Evolutionary conservation across 371 early-diverging fungal genomes (phyloP).

Genomic region (Rhizopus stolonifer): DNA sequence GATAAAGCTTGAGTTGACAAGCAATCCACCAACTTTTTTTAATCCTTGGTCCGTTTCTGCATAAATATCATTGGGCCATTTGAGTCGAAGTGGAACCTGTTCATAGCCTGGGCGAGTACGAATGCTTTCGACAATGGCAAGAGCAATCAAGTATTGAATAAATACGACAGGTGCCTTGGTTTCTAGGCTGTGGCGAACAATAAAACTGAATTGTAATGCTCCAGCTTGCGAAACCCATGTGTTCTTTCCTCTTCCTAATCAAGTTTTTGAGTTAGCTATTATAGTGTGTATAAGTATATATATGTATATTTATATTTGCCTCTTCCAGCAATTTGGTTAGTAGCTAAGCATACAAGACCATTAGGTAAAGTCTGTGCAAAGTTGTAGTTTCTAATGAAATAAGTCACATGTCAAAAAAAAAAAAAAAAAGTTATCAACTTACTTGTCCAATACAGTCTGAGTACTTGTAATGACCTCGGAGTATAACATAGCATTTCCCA

Average conservation of each 20-base stretch:
- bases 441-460: slow-evolving; percentile 86
- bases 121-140: slow-evolving; percentile 81
- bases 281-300: no score
- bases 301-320: slow-evolving; percentile 38
- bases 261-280: no score
- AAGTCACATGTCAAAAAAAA: background rate
- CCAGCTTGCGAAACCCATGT: slow-evolving; percentile 93
- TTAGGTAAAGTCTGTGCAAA: slow-evolving; percentile 63
- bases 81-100: slow-evolving; percentile 73
- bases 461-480: slow-evolving; percentile 78
- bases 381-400: slow-evolving; percentile 50
- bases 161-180: slow-evolving; percentile 66
- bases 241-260: slow-evolving; percentile 73
- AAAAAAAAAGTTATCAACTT: slow-evolving; percentile 4
- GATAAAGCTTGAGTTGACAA: slow-evolving; percentile 78
- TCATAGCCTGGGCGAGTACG: slow-evolving; percentile 66
- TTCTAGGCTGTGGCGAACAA: slow-evolving; percentile 61
- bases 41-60: slow-evolving; percentile 36
- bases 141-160: slow-evolving; percentile 83
- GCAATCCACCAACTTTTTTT: slow-evolving; percentile 86
- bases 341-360: slow-evolving; percentile 76
- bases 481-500: slow-evolving; percentile 75
- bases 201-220: slow-evolving; percentile 83
- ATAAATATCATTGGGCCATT: slow-evolving; percentile 97
- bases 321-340: slow-evolving; percentile 77